phyloP scores from a whole-genome alignment of 495 filamentous ascomycete species.

The Aspergillus bertholletiae region DNA sequence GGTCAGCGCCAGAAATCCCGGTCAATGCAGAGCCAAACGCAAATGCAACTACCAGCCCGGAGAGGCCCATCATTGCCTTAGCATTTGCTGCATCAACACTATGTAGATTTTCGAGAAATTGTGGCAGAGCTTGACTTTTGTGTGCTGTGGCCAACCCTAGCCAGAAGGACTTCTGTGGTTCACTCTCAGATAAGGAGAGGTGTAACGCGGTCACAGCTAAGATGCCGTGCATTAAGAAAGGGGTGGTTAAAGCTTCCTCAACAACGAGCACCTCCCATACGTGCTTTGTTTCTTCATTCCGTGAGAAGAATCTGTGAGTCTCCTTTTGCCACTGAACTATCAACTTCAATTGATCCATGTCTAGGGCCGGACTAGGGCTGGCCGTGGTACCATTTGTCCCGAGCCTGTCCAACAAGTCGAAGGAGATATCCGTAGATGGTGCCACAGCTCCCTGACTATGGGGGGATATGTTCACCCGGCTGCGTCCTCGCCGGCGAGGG shows the following conservation, averaged over 20 bases:
- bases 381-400: neutral
- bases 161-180: slow-evolving; percentile 11
- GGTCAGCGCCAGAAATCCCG: slow-evolving; percentile 4
- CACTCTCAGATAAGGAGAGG: slow-evolving; percentile 18
- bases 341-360: slow-evolving; percentile 20
- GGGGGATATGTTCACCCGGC: neutral
- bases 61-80: slow-evolving; percentile 20
- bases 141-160: slow-evolving; percentile 21
- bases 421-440: slow-evolving; percentile 1
- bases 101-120: slow-evolving; percentile 14
- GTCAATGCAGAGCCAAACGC: slow-evolving; percentile 21
- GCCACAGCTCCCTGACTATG: neutral
- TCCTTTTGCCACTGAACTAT: slow-evolving; percentile 22
- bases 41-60: slow-evolving; percentile 20
- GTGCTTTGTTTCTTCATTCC: slow-evolving; percentile 16
- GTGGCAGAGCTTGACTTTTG: slow-evolving; percentile 19
- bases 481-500: neutral
- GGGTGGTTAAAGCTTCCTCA: slow-evolving; percentile 29
- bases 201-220: slow-evolving; percentile 36
- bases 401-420: slow-evolving; percentile 2
- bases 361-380: neutral
- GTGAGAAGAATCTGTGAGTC: slow-evolving; percentile 18
- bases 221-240: slow-evolving; percentile 34
- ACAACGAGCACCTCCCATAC: slow-evolving; percentile 31
- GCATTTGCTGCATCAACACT: slow-evolving; percentile 15